Conservation (phyloP, 2,329 filamentous ascomycete species). For the Aspergillus sp. region DNA sequence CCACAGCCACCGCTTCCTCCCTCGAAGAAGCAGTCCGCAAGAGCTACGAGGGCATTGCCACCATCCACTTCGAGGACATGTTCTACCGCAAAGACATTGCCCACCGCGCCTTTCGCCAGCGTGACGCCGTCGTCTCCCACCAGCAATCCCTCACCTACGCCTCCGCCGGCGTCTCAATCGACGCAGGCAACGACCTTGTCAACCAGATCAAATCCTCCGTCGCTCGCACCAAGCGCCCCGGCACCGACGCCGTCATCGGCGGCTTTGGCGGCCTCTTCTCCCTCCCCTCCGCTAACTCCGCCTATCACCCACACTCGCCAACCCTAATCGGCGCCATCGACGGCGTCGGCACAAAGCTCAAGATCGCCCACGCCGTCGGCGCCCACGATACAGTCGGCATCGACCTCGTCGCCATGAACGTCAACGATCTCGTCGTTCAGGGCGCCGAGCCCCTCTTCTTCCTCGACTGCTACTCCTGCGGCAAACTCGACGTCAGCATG, state of each 20-base stretch:
- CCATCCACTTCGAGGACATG: slow-evolving; percentile 79
- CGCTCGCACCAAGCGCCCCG: slow-evolving; percentile 73
- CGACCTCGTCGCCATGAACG: slow-evolving; percentile 97
- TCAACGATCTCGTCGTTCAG: slow-evolving; percentile 95
- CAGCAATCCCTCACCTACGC: slow-evolving; percentile 69
- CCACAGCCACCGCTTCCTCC: slow-evolving; percentile 69
- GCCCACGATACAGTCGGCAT: slow-evolving; percentile 95
- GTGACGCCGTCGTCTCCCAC: slow-evolving; percentile 14
- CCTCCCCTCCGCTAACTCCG: slow-evolving; percentile 58
- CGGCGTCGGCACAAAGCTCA: slow-evolving; percentile 93
- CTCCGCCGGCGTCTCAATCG: slow-evolving; percentile 86
- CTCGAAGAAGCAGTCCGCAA: slow-evolving; percentile 76
- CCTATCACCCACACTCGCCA: slow-evolving; percentile 68
- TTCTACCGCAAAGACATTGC: slow-evolving; percentile 93
- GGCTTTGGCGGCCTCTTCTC: slow-evolving; percentile 90
- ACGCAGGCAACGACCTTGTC: slow-evolving; percentile 88
- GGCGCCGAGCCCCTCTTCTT: slow-evolving; percentile 93
- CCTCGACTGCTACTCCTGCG: slow-evolving; percentile 96
- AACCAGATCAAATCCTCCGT: slow-evolving; percentile 86
- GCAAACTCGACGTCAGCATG: slow-evolving; percentile 69
- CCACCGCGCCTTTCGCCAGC: slow-evolving; percentile 51
- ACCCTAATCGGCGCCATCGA: slow-evolving; percentile 92
- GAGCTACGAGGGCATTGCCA: slow-evolving; percentile 76
- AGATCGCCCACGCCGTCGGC: slow-evolving; percentile 82
- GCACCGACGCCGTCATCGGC: slow-evolving; percentile 87